These are phyloP conservation scores for Populus davidiana DNA, from an alignment of 345 rosid genomes.

Conservation along the genomic window DNA sequence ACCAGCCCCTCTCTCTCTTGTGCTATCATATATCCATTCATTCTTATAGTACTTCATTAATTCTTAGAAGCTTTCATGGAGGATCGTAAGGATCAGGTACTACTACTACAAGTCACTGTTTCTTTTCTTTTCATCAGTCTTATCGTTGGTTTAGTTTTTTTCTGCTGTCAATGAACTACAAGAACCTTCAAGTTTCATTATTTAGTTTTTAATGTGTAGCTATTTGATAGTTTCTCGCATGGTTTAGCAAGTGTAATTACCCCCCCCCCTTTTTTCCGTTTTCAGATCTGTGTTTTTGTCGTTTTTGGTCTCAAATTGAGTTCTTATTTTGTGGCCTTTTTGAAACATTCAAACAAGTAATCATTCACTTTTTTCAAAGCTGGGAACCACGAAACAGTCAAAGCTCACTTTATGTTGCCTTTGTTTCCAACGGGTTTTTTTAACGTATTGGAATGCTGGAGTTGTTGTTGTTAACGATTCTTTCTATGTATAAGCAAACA, in stretches of 20 bases:
- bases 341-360: not conserved
- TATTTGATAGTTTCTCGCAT: not conserved
- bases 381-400: too few species aligned
- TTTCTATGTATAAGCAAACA: not conserved
- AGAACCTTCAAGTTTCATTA: not conserved
- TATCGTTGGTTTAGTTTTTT: not conserved
- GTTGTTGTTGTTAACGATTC: not conserved
- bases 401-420: too few species aligned
- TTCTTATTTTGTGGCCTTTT: not conserved
- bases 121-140: not conserved
- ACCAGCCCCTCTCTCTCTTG: not conserved
- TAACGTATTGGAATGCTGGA: not conserved
- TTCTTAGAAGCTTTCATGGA: not conserved
- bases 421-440: too few species aligned
- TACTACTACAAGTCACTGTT: not conserved
- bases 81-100: not conserved
- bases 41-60: not conserved
- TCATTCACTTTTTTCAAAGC: not conserved
- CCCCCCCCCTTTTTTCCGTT: not conserved
- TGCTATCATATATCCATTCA: not conserved
- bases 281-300: not conserved
- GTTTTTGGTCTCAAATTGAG: not conserved
- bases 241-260: not conserved
- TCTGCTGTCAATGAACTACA: not conserved
- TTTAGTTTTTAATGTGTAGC: not conserved